Evolutionary conservation across 1,139 yeast genomes (phyloP).

Genomic region (Meyerozyma carpophila): DNA sequence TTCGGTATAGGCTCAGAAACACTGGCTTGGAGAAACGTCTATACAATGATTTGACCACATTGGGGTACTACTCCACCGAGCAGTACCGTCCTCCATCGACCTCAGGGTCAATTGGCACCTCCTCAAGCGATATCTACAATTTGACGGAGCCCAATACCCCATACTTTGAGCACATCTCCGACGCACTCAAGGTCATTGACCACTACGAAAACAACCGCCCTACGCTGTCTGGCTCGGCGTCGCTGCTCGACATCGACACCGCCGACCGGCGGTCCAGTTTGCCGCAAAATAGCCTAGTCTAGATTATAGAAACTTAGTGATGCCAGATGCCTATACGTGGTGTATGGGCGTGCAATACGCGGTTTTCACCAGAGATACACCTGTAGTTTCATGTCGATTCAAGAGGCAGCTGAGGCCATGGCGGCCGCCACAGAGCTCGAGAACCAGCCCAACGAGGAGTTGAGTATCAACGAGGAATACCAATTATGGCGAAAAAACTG

Average conservation of each 20-base stretch:
- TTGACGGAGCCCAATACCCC: conserved; percentile 29
- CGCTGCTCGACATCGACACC: conserved; percentile 6
- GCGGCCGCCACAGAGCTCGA: conserved; percentile 1
- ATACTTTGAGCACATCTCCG: conserved; percentile 36
- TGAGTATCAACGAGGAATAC: conserved; percentile 61
- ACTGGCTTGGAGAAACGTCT: conserved; percentile 30
- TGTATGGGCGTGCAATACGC: neutral
- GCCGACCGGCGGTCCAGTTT: conserved; percentile 5
- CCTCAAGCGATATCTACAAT: conserved; percentile 10
- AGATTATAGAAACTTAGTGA: too few species aligned
- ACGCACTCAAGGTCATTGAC: conserved; percentile 39
- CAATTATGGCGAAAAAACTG: conserved; percentile 77
- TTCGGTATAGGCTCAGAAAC: conserved; percentile 24
- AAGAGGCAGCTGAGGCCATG: conserved; percentile 1
- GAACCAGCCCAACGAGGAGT: conserved; percentile 15
- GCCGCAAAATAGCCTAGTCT: conserved; percentile 2
- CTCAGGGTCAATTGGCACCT: neutral
- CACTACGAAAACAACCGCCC: conserved; percentile 20
- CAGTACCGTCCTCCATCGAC: neutral
- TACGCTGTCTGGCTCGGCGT: neutral
- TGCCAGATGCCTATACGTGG: neutral
- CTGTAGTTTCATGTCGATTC: neutral
- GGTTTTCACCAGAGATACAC: neutral
- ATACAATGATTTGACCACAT: conserved; percentile 19
- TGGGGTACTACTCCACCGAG: conserved; percentile 25